These are phyloP conservation scores for Scenedesmus sp. DNA, from an alignment of 163 green algal genomes.

Conservation along the genomic window DNA sequence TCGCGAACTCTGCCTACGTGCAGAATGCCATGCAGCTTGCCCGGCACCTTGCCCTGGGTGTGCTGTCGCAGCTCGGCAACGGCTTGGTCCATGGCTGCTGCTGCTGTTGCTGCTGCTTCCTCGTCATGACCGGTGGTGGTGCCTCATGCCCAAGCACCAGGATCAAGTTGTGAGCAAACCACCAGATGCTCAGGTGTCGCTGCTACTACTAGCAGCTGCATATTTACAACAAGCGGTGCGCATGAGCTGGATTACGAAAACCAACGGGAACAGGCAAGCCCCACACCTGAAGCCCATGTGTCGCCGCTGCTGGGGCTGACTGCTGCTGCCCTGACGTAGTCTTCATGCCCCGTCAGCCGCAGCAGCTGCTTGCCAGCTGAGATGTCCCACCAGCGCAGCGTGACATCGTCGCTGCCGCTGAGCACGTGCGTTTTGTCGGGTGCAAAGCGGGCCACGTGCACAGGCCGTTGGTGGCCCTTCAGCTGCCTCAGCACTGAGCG, in stretches of 20 bases:
- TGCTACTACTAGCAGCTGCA: no score
- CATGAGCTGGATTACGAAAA: no score
- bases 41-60: no score
- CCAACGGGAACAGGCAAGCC: not conserved
- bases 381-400: constrained; percentile 91
- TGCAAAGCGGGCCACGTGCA: constrained; percentile 83
- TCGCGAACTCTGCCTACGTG: not conserved
- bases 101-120: not conserved
- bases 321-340: constrained; percentile 91
- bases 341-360: constrained; percentile 86
- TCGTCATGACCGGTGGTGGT: no score
- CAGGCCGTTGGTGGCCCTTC: constrained; percentile 83
- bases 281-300: constrained; percentile 78
- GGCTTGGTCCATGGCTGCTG: not conserved
- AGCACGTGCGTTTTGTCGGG: constrained; percentile 88
- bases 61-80: not conserved
- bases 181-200: not conserved
- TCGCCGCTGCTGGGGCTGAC: constrained; percentile 70
- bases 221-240: not conserved
- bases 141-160: no score
- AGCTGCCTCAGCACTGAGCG: constrained; percentile 91
- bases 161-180: no score
- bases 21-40: not conserved
- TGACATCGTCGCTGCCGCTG: constrained; percentile 92
- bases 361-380: constrained; percentile 66